Evolutionary conservation across 208 protist genomes (phyloP), one percentile per base, ranked within the genome.

Genomic region (Crithidia acanthocephali): DNA sequence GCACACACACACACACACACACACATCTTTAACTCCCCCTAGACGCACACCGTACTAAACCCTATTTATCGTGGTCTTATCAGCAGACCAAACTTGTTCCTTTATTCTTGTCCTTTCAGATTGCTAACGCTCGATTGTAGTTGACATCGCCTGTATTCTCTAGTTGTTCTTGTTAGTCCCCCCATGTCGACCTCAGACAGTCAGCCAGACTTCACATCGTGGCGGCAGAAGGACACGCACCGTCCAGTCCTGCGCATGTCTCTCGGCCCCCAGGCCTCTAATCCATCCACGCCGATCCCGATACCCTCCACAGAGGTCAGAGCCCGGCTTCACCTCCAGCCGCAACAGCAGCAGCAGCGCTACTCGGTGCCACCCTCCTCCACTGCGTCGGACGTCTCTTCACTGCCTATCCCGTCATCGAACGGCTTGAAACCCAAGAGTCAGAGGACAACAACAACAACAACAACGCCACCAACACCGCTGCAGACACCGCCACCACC

Each of bases 191-290:
- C n/a, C n/a, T 8, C 40, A 1, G 66, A 45, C 45, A 35, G 30
- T 27, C 66, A 53, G n/a, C 9, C 52, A 11, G 42, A 71, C 30
- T 51, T 32, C 30, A 62, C 52, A 5, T 35, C 33, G n/a, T 51
- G 65, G 65, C 37, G 16, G 40, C 51, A 23, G n/a, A 25, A 63
- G n/a, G 15, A 33, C 30, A 28, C 47, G 0, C 53, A 32, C 32
- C 52, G 65, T 2, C 55, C 55, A 13, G n/a, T 59, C 16, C 52
- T 71, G 23, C 55, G 65, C 35, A 71, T 72, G 20, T 55, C 56
- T 10, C 32, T 64, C 1, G 16, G 7, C 2, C 9, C 40, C 20
- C 13, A 40, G 16, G 1, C 37, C 44, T 25, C 57, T 8, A 23
- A 0, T 10, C n/a, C 53, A 20, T 6, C 5, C 23, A 42, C 35